Evolutionary conservation across 140 eudicot species (phyloP).

Genomic region (Erigeron philadelphicus): DNA sequence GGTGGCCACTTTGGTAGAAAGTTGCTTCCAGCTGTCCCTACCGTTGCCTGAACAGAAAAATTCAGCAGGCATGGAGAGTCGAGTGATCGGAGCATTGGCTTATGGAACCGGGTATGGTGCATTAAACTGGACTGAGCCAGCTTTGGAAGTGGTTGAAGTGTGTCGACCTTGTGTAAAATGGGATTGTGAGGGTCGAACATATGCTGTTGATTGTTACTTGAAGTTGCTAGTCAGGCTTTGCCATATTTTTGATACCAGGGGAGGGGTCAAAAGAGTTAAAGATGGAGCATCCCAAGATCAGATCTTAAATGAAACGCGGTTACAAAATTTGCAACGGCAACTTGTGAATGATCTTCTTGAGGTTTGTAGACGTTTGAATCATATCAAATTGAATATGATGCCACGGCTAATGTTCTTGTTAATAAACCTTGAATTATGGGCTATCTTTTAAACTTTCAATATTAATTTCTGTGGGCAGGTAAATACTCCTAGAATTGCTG

Average conservation of each 20-base stretch:
- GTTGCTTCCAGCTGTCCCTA: constrained; percentile 90
- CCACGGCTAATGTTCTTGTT: background rate
- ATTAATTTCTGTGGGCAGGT: constrained; percentile 49
- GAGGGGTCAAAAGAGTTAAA: constrained; percentile 93
- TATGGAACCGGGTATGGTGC: constrained; percentile 99
- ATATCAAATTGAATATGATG: background rate
- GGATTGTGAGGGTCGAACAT: constrained; percentile 96
- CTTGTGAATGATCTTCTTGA: constrained; percentile 88
- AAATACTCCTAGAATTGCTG: constrained; percentile 76
- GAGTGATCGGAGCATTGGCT: constrained; percentile 98
- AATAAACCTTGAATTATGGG: background rate
- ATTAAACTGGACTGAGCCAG: constrained; percentile 93
- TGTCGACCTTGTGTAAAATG: constrained; percentile 98
- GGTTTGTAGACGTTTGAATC: constrained; percentile 44
- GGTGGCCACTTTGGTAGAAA: constrained; percentile 90
- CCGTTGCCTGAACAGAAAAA: constrained; percentile 87
- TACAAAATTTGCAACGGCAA: constrained; percentile 83
- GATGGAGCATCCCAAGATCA: constrained; percentile 99
- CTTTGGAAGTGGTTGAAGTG: constrained; percentile 96
- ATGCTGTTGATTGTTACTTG: constrained; percentile 94
- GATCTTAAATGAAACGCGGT: constrained; percentile 85
- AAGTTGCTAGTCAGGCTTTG: constrained; percentile 91
- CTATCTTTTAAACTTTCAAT: constrained; percentile 2
- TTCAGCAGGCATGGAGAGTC: constrained; percentile 97
- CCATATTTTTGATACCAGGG: constrained; percentile 93